phyloP scores from a whole-genome alignment of 257 asterid genomes.

The Nicotiana obtusifolia region DNA sequence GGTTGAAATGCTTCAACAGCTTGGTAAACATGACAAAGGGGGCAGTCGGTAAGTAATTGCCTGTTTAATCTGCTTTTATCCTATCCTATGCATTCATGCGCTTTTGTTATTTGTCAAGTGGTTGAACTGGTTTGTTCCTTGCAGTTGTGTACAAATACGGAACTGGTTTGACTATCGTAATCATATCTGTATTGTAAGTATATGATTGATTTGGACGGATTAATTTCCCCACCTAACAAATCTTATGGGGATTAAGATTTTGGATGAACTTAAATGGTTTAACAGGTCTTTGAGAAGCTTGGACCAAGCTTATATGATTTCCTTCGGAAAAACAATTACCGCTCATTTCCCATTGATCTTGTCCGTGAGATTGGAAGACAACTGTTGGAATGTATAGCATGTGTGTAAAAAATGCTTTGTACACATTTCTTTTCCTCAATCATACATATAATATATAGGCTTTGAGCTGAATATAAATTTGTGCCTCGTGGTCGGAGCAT shows the following conservation, averaged over 20 bases:
- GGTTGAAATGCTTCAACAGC: slow-evolving; percentile 80
- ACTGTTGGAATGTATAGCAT: slow-evolving; percentile 98
- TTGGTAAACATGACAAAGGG: slow-evolving; percentile 76
- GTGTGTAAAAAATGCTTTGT: slow-evolving; percentile 57
- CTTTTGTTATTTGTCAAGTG: slow-evolving; percentile 29
- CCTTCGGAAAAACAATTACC: slow-evolving; percentile 97
- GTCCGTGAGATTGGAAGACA: slow-evolving; percentile 99
- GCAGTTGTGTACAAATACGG: slow-evolving; percentile 99
- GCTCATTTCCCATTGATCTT: slow-evolving; percentile 96
- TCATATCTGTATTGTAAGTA: slow-evolving; percentile 99
- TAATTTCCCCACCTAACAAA: slow-evolving; percentile 60
- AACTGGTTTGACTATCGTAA: slow-evolving; percentile 99
- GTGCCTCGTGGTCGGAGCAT: not conserved
- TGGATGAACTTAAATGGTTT: slow-evolving; percentile 71
- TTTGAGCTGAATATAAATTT: not conserved
- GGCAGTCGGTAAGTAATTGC: slow-evolving; percentile 68
- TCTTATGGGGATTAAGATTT: slow-evolving; percentile 55
- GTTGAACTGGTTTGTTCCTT: slow-evolving; percentile 88
- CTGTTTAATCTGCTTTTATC: not conserved
- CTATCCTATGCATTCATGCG: not conserved
- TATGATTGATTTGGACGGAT: slow-evolving; percentile 64
- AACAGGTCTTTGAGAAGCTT: slow-evolving; percentile 99
- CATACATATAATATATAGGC: not conserved
- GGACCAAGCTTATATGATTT: slow-evolving; percentile 99
- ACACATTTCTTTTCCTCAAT: not conserved